Evolutionary conservation across 83 land plant species (phyloP), one percentile per base, ranked within the genome.

Genomic region (Diphasiastrum complanatum): DNA sequence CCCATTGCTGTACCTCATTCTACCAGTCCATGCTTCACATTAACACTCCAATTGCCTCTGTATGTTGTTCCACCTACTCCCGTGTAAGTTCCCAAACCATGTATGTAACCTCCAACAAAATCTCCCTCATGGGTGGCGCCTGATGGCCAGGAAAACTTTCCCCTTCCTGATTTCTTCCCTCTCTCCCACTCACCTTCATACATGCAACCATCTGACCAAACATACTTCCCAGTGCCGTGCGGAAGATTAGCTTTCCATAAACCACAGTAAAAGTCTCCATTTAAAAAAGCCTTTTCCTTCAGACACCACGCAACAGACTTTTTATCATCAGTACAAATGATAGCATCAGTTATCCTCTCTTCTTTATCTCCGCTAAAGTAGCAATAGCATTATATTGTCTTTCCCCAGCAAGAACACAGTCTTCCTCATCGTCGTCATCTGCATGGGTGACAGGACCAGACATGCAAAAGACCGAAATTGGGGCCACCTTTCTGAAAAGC

Each of bases 121-220:
- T 86, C 86, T 35, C 91, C 91, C 29, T 79, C 86, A 48, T 86
- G 82, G 45, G 52, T 75, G 2, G 81, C 75, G n/a, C 81, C 83
- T 2, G 91, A 79, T 12, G 79, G 66, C 91, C 91, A 86, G 38
- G 5, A 12, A 5, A 78, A 64, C 64, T 52, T 48, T 31, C 91
- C 91, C 37, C 73, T 71, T 23, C 91, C 91, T 3, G 76, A 65
- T 62, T 74, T 76, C 64, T 69, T 79, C 28, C 83, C 78, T 34
- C 57, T 68, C 48, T 76, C 86, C 90, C 85, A 85, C 19, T 75
- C 71, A 45, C 90, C 90, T 12, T 85, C 90, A 70, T 82, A 85
- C 0, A 70, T 22, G 30, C 81, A 79, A 56, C 86, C 83, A 65
- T 85, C 76, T 11, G 65, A 55, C 90, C 85, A 85, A 3, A 28